Conservation (phyloP, 441 rosid genomes). For the Brassica hybrid region DNA sequence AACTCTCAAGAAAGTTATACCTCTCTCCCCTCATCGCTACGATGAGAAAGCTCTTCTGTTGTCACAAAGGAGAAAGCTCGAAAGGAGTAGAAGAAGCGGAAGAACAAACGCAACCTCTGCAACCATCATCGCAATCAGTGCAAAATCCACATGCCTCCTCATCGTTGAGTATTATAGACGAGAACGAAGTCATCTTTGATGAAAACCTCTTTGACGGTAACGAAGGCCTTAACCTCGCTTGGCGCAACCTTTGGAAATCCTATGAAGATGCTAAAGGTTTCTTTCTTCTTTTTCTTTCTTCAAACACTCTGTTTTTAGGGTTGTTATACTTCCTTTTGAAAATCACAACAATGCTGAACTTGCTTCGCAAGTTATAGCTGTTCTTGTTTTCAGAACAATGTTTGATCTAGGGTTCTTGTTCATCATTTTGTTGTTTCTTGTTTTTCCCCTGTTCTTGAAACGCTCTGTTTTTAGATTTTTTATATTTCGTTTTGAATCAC, state of each 20-base stretch:
- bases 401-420: too few relatives aligned
- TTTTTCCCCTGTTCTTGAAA: background rate
- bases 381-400: too few relatives aligned
- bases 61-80: constrained; percentile 13
- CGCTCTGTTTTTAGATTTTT: background rate
- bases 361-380: background rate
- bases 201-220: background rate
- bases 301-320: background rate
- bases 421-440: background rate
- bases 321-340: background rate
- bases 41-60: background rate
- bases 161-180: background rate
- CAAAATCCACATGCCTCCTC: background rate
- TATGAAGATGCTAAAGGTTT: background rate
- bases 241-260: background rate
- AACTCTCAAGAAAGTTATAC: constrained; percentile 21
- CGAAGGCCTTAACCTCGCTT: background rate
- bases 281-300: background rate
- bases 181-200: background rate
- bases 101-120: background rate
- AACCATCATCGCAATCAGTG: constrained; percentile 1
- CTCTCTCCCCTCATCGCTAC: constrained; percentile 5
- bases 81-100: background rate
- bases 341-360: background rate
- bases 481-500: background rate